Evolutionary conservation across 306 rosid species (phyloP).

Genomic region (Canavalia gladiata): DNA sequence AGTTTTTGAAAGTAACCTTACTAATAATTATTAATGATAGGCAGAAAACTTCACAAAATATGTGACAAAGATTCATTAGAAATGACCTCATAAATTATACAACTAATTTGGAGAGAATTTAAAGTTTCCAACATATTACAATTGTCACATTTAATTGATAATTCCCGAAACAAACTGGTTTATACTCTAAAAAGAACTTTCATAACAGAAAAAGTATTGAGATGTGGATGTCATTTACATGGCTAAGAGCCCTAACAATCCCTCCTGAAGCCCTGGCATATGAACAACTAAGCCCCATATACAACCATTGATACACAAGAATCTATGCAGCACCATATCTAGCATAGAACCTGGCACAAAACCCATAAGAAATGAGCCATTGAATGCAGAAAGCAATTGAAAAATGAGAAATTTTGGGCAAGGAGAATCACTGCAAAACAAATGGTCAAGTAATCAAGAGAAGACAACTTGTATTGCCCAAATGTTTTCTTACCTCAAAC

Average conservation of each 20-base stretch:
- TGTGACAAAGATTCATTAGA: no score
- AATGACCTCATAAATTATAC: no score
- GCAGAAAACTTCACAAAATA: no score
- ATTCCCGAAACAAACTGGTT: not conserved
- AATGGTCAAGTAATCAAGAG: not conserved
- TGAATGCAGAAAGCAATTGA: not conserved
- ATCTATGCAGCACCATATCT: not conserved
- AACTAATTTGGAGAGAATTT: no score
- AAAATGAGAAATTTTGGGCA: not conserved
- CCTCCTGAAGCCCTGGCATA: not conserved
- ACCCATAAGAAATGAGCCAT: slow-evolving; percentile 18
- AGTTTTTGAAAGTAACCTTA: no score
- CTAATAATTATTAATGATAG: no score
- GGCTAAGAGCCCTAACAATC: not conserved
- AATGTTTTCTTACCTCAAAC: slow-evolving; percentile 24
- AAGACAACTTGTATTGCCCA: slow-evolving; percentile 2
- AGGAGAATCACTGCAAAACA: not conserved
- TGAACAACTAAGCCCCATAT: slow-evolving; percentile 15
- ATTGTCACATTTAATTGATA: no score
- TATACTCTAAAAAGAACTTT: not conserved
- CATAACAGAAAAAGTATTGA: not conserved
- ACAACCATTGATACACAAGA: slow-evolving; percentile 15
- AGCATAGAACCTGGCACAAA: not conserved
- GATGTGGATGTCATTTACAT: not conserved
- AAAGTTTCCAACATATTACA: no score